Evolutionary conservation across 2,329 filamentous ascomycete species (phyloP).

Genomic region (Cercospora zeae-maydis): DNA sequence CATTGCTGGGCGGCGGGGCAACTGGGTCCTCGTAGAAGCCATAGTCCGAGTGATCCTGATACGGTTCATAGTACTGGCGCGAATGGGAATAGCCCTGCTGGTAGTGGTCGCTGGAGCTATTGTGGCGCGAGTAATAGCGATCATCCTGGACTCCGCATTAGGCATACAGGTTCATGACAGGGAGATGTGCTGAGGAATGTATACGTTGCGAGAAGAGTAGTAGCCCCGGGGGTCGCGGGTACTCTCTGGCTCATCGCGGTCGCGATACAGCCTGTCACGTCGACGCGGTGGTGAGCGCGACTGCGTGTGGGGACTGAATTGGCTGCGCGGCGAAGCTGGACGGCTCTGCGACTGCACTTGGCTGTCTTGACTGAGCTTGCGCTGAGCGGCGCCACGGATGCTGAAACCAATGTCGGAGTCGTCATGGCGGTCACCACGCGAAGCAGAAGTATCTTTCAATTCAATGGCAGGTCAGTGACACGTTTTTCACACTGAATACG

Average conservation of each 20-base stretch:
- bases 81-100: constrained; percentile 9
- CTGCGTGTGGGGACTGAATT: not conserved
- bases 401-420: constrained; percentile 14
- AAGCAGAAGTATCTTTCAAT: constrained; percentile 15
- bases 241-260: constrained; percentile 12
- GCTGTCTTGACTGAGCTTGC: constrained; percentile 3
- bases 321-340: constrained; percentile 5
- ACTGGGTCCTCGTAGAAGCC: constrained; percentile 20
- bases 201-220: constrained; percentile 14
- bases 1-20: constrained; percentile 22
- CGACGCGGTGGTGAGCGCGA: constrained; percentile 12
- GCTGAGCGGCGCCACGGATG: constrained; percentile 15
- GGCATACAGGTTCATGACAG: constrained; percentile 1
- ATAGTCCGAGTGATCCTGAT: constrained; percentile 15
- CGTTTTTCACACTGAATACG: constrained; percentile 11
- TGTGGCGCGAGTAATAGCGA: constrained; percentile 11
- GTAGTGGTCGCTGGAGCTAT: constrained; percentile 16
- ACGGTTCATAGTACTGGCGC: constrained; percentile 5
- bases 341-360: not conserved
- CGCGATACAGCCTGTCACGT: constrained; percentile 12
- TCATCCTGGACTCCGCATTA: constrained; percentile 20
- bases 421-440: constrained; percentile 5
- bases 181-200: constrained; percentile 1
- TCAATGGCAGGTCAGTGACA: constrained; percentile 16
- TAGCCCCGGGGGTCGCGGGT: not conserved